phyloP scores from a whole-genome alignment of 306 rosid species.

The Citrullus amarus region DNA sequence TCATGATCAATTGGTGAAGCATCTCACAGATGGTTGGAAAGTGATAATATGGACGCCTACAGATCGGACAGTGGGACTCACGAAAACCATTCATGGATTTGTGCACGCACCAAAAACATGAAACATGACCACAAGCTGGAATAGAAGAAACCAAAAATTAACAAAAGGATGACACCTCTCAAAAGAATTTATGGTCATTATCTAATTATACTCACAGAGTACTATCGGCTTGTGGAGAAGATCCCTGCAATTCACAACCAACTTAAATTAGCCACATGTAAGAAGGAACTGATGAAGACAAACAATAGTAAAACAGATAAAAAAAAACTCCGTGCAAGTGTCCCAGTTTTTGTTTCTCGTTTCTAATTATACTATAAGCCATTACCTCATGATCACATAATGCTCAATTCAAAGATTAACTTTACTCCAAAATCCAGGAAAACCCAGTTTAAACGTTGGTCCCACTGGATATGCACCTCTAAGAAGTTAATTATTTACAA shows the following conservation, averaged over 20 bases:
- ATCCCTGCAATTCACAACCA: conserved; percentile 50
- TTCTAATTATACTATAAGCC: background rate
- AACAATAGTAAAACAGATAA: background rate
- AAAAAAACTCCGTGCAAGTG: background rate
- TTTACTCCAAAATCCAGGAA: background rate
- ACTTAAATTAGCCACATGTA: conserved; percentile 10
- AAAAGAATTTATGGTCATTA: background rate
- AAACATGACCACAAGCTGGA: conserved; percentile 84
- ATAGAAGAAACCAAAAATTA: background rate
- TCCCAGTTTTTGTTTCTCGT: background rate
- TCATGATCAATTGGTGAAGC: conserved; percentile 66
- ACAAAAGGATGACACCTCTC: background rate
- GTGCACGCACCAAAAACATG: conserved; percentile 91
- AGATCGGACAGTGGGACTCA: conserved; percentile 64
- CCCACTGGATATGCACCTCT: background rate
- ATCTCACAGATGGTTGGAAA: conserved; percentile 61
- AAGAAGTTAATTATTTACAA: background rate
- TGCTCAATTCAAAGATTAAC: background rate
- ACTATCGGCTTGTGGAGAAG: conserved; percentile 78
- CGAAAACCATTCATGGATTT: conserved; percentile 28
- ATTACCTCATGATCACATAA: background rate
- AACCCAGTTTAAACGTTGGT: background rate
- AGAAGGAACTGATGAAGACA: background rate
- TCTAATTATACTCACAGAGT: conserved; percentile 43
- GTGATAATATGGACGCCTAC: conserved; percentile 55